Conservation (phyloP, 345 rosid genomes). For the Mallotus nudiflorus region DNA sequence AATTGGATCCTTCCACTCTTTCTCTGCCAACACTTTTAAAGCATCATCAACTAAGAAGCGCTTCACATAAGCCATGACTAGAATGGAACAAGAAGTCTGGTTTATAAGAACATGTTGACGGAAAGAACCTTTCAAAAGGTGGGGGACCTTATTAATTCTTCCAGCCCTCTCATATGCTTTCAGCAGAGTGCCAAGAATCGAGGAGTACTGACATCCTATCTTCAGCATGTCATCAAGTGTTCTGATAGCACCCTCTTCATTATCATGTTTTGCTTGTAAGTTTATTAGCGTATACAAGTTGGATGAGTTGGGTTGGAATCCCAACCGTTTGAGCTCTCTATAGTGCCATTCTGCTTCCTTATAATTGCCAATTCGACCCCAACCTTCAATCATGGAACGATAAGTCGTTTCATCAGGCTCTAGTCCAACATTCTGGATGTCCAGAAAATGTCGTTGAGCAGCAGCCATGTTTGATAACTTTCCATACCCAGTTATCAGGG, state of each 20-base stretch:
- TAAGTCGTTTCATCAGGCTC: constrained; percentile 81
- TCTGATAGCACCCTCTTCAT: constrained; percentile 57
- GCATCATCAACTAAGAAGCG: constrained; percentile 67
- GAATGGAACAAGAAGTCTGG: constrained; percentile 78
- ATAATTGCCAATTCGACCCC: constrained; percentile 70
- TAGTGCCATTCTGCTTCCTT: constrained; percentile 51
- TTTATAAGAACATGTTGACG: constrained; percentile 58
- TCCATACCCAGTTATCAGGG: constrained; percentile 80
- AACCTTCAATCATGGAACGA: constrained; percentile 95
- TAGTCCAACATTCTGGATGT: constrained; percentile 47
- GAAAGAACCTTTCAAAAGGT: constrained; percentile 59
- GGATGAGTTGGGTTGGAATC: constrained; percentile 76
- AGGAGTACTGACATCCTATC: constrained; percentile 67
- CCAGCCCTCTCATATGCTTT: constrained; percentile 75
- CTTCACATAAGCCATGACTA: constrained; percentile 84
- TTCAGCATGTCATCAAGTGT: constrained; percentile 69
- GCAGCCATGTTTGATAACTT: constrained; percentile 68
- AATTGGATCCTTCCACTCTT: constrained; percentile 65
- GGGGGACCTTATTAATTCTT: constrained; percentile 59
- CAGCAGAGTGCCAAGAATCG: constrained; percentile 64
- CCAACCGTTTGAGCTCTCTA: constrained; percentile 59
- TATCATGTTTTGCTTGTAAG: constrained; percentile 70
- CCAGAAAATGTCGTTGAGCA: constrained; percentile 54
- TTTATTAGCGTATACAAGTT: constrained; percentile 77
- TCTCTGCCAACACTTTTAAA: constrained; percentile 54